phyloP scores from a whole-genome alignment of 108 stramenopile genomes.

The Ochromonas danica region DNA sequence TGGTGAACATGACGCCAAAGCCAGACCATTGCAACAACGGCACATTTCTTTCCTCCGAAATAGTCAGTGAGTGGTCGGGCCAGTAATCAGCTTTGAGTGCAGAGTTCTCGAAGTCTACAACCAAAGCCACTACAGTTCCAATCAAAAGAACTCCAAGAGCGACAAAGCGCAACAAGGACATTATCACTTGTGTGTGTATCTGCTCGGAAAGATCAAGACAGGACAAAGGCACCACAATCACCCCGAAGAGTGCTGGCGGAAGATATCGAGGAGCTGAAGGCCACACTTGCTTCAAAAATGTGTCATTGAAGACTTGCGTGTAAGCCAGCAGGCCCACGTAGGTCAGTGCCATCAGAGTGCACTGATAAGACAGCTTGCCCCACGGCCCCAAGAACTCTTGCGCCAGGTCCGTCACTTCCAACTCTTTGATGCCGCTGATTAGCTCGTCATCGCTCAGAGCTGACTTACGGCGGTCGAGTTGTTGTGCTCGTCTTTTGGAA shows the following conservation, averaged over 20 bases:
- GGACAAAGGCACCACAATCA: constrained; percentile 56
- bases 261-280: neutral
- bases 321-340: constrained; percentile 58
- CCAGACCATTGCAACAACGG: constrained; percentile 40
- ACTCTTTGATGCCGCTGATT: neutral
- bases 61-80: neutral
- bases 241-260: constrained; percentile 46
- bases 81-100: neutral
- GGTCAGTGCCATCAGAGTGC: constrained; percentile 53
- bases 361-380: constrained; percentile 47
- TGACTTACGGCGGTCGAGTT: neutral
- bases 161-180: constrained; percentile 52
- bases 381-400: constrained; percentile 45
- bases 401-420: constrained; percentile 52
- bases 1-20: constrained; percentile 59
- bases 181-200: constrained; percentile 51
- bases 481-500: neutral
- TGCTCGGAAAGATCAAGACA: constrained; percentile 62
- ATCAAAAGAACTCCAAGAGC: constrained; percentile 53
- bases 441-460: neutral
- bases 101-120: constrained; percentile 29
- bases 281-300: constrained; percentile 37
- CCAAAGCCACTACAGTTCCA: constrained; percentile 49
- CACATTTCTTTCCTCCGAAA: neutral
- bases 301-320: constrained; percentile 56